Evolutionary conservation across 176 grass and related monocot species (phyloP).

Genomic region (Alloteropsis semialata): DNA sequence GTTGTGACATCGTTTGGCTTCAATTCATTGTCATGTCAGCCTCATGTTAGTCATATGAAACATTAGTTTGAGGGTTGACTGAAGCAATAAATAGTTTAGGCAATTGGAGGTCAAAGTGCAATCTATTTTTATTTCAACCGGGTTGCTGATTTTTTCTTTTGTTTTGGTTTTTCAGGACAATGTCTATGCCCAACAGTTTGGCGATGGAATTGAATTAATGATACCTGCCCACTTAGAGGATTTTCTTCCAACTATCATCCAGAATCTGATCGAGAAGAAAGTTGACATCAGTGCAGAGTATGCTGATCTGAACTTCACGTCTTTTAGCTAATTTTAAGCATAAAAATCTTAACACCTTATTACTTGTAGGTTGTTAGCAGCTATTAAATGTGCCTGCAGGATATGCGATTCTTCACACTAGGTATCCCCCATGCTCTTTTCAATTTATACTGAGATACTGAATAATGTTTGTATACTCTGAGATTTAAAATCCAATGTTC

Average conservation of each 20-base stretch:
- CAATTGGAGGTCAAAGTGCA: background rate
- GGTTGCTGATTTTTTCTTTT: background rate
- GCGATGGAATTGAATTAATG: background rate
- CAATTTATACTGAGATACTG: background rate
- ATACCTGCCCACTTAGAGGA: background rate
- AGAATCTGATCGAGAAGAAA: background rate
- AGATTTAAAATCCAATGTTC: no score
- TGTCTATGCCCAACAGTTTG: background rate
- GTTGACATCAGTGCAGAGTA: background rate
- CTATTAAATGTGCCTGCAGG: background rate
- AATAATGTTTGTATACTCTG: background rate
- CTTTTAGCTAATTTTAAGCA: background rate
- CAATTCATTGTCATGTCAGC: background rate
- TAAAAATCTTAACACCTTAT: background rate
- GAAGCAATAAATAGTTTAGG: background rate
- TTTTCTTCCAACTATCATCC: background rate
- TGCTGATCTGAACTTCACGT: background rate
- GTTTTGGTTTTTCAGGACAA: background rate
- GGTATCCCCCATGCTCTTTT: background rate
- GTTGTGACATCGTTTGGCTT: background rate
- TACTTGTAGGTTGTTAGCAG: background rate
- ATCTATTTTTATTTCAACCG: background rate
- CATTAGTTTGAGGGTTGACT: background rate
- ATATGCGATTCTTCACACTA: background rate
- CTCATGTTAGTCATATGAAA: background rate